A percentile compares a stretch with the other conserved stretches of the same genome.
phyloP scores from a whole-genome alignment of 331 rosid genomes.

The Dryas integrifolia region DNA sequence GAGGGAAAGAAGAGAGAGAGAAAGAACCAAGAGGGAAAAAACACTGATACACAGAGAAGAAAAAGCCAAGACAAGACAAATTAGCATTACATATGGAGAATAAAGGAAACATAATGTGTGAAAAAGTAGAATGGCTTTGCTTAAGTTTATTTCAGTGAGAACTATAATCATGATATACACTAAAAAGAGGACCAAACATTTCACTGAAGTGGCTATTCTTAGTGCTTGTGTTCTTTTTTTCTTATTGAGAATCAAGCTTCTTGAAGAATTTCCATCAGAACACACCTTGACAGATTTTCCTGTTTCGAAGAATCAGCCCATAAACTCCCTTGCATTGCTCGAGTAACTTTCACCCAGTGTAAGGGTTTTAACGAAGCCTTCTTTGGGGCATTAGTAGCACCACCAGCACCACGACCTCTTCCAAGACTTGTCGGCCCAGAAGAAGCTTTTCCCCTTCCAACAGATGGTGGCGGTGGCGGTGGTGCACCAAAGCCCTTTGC shows the following conservation, averaged over 20 bases:
- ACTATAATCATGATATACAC: neutral
- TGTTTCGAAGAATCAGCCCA: slow-evolving; percentile 94
- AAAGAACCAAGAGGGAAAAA: neutral
- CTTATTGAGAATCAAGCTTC: neutral
- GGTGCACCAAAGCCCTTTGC: slow-evolving; percentile 48
- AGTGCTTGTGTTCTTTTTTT: slow-evolving; percentile 9
- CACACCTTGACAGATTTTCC: slow-evolving; percentile 69
- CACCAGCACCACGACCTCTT: slow-evolving; percentile 55
- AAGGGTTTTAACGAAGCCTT: slow-evolving; percentile 69
- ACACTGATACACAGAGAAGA: neutral
- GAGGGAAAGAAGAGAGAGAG: slow-evolving; percentile 16
- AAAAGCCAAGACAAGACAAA: neutral
- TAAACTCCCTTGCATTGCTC: slow-evolving; percentile 84
- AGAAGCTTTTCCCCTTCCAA: slow-evolving; percentile 47
- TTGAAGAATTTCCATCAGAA: slow-evolving; percentile 25
- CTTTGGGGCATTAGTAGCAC: slow-evolving; percentile 55
- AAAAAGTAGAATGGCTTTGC: neutral
- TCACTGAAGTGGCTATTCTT: neutral
- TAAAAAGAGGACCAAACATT: neutral
- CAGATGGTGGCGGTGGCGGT: slow-evolving; percentile 58
- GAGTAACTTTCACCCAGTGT: slow-evolving; percentile 94
- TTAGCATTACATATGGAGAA: slow-evolving; percentile 1
- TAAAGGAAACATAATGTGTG: neutral
- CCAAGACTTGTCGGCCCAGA: slow-evolving; percentile 52
- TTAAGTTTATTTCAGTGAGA: slow-evolving; percentile 1